These are phyloP conservation scores for Jatropha curcas DNA, from an alignment of 345 rosid species.

Conservation along the genomic window DNA sequence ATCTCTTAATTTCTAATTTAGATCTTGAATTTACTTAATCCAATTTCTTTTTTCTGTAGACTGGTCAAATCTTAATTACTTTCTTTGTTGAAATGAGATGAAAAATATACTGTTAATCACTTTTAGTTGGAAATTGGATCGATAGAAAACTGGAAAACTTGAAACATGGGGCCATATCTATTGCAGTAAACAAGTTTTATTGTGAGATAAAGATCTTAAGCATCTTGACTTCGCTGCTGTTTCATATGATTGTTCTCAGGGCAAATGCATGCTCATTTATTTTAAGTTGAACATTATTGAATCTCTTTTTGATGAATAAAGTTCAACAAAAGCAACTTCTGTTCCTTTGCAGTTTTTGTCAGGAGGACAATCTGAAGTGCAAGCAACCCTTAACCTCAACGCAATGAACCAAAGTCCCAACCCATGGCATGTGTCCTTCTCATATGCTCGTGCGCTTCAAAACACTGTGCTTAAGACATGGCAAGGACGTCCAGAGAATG, in stretches of 20 bases:
- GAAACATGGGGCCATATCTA: background rate
- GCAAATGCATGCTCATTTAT: background rate
- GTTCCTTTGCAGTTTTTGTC: slow-evolving; percentile 70
- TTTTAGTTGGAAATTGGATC: background rate
- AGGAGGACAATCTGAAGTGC: slow-evolving; percentile 95
- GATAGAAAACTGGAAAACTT: background rate
- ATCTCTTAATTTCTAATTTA: too few relatives aligned
- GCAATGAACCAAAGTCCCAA: slow-evolving; percentile 98
- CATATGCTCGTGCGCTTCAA: slow-evolving; percentile 95
- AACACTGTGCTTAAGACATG: slow-evolving; percentile 93
- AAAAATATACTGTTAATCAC: background rate
- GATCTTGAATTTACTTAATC: background rate
- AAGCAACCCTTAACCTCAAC: slow-evolving; percentile 89
- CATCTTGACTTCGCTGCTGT: background rate
- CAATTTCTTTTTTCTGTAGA: background rate
- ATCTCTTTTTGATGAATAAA: background rate
- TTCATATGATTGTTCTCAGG: background rate
- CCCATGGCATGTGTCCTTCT: slow-evolving; percentile 99
- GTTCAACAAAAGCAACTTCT: background rate
- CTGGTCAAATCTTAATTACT: background rate
- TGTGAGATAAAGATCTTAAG: background rate
- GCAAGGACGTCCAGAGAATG: slow-evolving; percentile 84
- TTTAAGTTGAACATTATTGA: background rate
- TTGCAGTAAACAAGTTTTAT: background rate
- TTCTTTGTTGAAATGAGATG: background rate